These are phyloP conservation scores for Coffea eugenioides DNA, from an alignment of 257 asterid species.

Conservation along the genomic window DNA sequence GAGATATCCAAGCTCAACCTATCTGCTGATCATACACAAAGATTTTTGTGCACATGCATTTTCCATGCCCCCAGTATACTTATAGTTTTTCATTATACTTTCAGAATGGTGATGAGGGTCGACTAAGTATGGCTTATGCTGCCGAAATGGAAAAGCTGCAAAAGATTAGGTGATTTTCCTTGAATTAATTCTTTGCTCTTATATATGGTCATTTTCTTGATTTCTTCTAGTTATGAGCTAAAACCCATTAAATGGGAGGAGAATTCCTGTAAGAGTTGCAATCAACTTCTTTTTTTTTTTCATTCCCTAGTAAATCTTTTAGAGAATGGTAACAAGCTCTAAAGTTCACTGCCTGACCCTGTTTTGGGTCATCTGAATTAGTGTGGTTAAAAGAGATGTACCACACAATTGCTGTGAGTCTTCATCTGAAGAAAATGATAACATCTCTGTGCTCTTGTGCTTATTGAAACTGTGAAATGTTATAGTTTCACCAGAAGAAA, in stretches of 20 bases:
- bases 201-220: neutral
- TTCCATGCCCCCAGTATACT: neutral
- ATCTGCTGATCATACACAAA: constrained; percentile 3
- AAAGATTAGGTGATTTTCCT: constrained; percentile 56
- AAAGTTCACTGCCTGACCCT: neutral
- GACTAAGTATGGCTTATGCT: constrained; percentile 63
- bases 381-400: neutral
- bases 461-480: neutral
- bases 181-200: neutral
- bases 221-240: neutral
- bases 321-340: neutral
- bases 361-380: neutral
- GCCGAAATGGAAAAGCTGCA: constrained; percentile 76
- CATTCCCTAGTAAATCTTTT: neutral
- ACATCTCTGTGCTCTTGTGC: neutral
- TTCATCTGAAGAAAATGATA: neutral
- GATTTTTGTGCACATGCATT: neutral
- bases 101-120: constrained; percentile 96
- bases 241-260: neutral
- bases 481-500: neutral
- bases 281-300: neutral
- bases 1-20: constrained; percentile 4
- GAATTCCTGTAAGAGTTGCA: neutral
- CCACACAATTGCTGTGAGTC: neutral
- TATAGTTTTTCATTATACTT: constrained; percentile 21